phyloP scores from a whole-genome alignment of 1,284 basidiomycete species.

The Takashimella koratensis region DNA sequence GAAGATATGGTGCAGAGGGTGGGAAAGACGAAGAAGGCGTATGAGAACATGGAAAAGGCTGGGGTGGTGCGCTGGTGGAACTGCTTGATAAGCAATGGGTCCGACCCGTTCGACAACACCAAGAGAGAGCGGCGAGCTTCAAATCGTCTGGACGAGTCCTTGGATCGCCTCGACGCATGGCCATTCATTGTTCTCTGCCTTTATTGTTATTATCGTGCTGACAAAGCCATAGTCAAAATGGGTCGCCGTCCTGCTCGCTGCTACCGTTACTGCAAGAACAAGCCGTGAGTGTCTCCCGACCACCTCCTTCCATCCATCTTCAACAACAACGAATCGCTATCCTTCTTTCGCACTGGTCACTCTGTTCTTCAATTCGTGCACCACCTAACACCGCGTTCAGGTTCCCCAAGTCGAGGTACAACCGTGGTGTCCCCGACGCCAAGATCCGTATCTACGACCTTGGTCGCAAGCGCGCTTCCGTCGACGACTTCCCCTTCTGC shows the following conservation, averaged over 20 bases:
- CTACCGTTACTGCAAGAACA: conserved; percentile 99
- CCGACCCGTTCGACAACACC: too few species aligned
- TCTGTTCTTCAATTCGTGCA: background rate
- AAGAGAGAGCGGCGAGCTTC: too few species aligned
- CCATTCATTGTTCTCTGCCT: too few species aligned
- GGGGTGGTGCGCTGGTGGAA: too few species aligned
- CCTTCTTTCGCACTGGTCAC: too few species aligned
- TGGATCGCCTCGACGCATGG: too few species aligned
- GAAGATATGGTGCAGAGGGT: too few species aligned
- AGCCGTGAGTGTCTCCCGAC: conserved; percentile 61
- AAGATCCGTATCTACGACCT: conserved; percentile 96
- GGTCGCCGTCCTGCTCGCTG: conserved; percentile 94
- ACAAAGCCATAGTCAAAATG: conserved; percentile 55
- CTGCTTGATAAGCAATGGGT: too few species aligned
- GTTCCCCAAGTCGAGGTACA: conserved; percentile 81
- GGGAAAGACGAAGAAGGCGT: too few species aligned
- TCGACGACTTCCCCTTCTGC: conserved; percentile 97
- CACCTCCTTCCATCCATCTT: conserved; percentile 49
- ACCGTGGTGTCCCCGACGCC: conserved; percentile 95
- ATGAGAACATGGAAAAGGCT: too few species aligned
- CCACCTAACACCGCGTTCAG: conserved; percentile 14
- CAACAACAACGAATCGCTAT: too few species aligned
- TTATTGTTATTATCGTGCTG: background rate
- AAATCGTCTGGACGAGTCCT: too few species aligned
- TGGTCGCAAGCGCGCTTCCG: conserved; percentile 88